Evolutionary conservation across 495 filamentous ascomycete species (phyloP).

Genomic region (Podospora comata): DNA sequence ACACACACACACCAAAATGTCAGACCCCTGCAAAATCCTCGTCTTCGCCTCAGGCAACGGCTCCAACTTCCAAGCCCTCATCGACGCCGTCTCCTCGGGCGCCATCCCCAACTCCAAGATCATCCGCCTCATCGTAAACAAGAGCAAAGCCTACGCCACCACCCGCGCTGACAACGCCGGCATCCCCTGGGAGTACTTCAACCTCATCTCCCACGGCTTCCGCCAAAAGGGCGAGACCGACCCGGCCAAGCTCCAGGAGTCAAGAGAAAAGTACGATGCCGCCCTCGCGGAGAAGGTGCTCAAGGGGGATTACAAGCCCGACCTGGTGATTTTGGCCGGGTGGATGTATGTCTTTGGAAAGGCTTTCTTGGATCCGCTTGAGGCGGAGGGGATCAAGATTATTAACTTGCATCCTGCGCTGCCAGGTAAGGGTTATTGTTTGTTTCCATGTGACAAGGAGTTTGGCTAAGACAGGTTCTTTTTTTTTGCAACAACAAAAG

Average conservation of each 20-base stretch:
- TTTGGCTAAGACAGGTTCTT: background rate
- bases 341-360: conserved; percentile 63
- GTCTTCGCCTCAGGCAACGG: conserved; percentile 66
- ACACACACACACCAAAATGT: conserved; percentile 16
- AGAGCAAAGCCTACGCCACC: conserved; percentile 74
- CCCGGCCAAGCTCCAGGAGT: conserved; percentile 53
- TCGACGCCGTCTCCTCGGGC: conserved; percentile 61
- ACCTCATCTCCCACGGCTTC: conserved; percentile 65
- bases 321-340: conserved; percentile 65
- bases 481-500: conserved; percentile 26
- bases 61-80: conserved; percentile 86
- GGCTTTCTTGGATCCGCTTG: conserved; percentile 60
- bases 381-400: conserved; percentile 56
- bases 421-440: conserved; percentile 37
- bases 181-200: conserved; percentile 84
- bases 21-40: conserved; percentile 36
- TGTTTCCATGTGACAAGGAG: background rate
- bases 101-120: conserved; percentile 61
- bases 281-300: conserved; percentile 73
- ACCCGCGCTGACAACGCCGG: conserved; percentile 63
- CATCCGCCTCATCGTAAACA: conserved; percentile 77
- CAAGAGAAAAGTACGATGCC: conserved; percentile 71
- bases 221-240: conserved; percentile 50
- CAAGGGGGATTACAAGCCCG: conserved; percentile 52
- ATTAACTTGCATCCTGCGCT: conserved; percentile 88